Conservation (phyloP, 2,329 filamentous ascomycete species). For the Diaporthe sp. region DNA sequence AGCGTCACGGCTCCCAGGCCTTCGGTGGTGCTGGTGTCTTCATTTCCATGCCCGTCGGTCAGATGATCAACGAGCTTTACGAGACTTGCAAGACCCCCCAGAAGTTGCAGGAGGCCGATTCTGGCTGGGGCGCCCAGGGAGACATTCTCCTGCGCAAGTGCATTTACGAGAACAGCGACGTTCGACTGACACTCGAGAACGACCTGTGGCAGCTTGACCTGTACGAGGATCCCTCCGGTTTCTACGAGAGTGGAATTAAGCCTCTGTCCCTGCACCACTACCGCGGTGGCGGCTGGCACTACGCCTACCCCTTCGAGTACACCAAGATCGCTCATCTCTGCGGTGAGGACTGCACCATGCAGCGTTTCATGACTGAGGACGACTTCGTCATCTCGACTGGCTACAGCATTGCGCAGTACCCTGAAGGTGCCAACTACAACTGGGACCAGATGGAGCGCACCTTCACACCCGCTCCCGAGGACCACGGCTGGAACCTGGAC, state of each 20-base stretch:
- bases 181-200: constrained; percentile 67
- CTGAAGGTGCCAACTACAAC: constrained; percentile 59
- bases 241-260: constrained; percentile 72
- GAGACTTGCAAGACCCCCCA: constrained; percentile 55
- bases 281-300: constrained; percentile 71
- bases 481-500: constrained; percentile 51
- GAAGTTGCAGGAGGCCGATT: constrained; percentile 67
- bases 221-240: constrained; percentile 70
- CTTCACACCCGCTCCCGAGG: constrained; percentile 46
- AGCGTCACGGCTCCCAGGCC: constrained; percentile 72
- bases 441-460: constrained; percentile 49
- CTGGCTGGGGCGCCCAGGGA: constrained; percentile 70
- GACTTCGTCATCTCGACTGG: constrained; percentile 70
- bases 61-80: constrained; percentile 47
- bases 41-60: constrained; percentile 62
- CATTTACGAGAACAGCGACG: constrained; percentile 72
- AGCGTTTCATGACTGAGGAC: constrained; percentile 67
- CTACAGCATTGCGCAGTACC: constrained; percentile 71
- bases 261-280: constrained; percentile 75
- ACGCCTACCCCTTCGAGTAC: constrained; percentile 66
- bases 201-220: constrained; percentile 74
- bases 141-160: constrained; percentile 74
- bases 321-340: constrained; percentile 70
- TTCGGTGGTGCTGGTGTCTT: constrained; percentile 76
- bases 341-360: constrained; percentile 70